Evolutionary conservation across 306 rosid genomes (phyloP).

Genomic region (Castanea crenata): DNA sequence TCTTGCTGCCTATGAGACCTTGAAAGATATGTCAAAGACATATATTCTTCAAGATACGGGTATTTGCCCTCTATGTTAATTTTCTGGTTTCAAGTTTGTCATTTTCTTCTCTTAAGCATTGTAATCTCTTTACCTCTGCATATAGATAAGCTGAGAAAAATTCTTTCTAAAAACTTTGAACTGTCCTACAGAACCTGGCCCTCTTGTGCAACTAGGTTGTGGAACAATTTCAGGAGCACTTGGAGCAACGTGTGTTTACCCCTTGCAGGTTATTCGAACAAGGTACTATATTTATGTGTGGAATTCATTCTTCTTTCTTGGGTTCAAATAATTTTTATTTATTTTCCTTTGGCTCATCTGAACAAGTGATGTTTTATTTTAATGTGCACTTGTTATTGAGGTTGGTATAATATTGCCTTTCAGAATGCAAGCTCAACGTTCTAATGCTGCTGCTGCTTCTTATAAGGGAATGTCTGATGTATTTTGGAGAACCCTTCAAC

Average conservation of each 20-base stretch:
- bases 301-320: too few species aligned
- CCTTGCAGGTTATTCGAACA: constrained; percentile 86
- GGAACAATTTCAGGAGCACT: constrained; percentile 93
- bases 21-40: constrained; percentile 84
- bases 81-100: neutral
- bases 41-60: constrained; percentile 73
- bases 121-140: neutral
- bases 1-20: constrained; percentile 85
- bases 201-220: constrained; percentile 88
- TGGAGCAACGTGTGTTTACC: constrained; percentile 97
- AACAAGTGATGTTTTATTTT: too few species aligned
- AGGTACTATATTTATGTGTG: constrained; percentile 46
- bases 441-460: constrained; percentile 27
- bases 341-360: constrained; percentile 9
- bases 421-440: constrained; percentile 93
- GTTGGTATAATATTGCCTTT: constrained; percentile 6
- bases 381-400: too few species aligned
- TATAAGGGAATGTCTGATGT: constrained; percentile 82
- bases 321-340: neutral
- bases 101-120: neutral
- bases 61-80: constrained; percentile 22
- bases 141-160: neutral
- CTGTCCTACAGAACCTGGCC: constrained; percentile 75
- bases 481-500: constrained; percentile 72
- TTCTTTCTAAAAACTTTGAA: constrained; percentile 11